phyloP scores from a whole-genome alignment of 2,329 filamentous ascomycete genomes.

The Colletotrichum sojae region DNA sequence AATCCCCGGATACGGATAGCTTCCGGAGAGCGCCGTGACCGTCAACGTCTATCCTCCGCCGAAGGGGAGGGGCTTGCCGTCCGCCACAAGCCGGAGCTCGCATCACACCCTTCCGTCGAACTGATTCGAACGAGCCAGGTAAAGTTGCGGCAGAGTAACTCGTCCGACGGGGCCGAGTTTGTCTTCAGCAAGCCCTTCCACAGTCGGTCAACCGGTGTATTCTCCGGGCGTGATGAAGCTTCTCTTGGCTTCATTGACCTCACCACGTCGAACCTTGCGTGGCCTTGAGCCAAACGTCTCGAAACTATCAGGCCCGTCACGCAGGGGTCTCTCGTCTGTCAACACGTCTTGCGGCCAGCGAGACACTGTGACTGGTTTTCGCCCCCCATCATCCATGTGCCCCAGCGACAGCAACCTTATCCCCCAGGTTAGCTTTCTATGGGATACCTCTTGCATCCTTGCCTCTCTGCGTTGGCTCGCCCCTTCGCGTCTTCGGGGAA shows the following conservation, averaged over 20 bases:
- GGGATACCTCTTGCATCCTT: constrained; percentile 8
- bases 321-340: constrained; percentile 26
- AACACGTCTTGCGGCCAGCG: constrained; percentile 1
- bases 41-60: too few relatives aligned
- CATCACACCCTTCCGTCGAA: too few relatives aligned
- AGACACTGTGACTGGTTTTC: constrained; percentile 12
- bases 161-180: too few relatives aligned
- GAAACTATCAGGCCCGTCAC: background rate
- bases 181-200: too few relatives aligned
- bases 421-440: constrained; percentile 10
- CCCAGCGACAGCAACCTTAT: constrained; percentile 32
- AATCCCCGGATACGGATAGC: background rate
- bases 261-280: constrained; percentile 14
- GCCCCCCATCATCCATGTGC: constrained; percentile 1
- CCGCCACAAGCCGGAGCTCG: too few relatives aligned
- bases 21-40: background rate
- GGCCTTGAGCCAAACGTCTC: constrained; percentile 12
- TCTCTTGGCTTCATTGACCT: background rate
- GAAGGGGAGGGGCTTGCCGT: too few relatives aligned
- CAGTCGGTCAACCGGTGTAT: too few relatives aligned
- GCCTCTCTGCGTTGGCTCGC: constrained; percentile 7
- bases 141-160: too few relatives aligned
- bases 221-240: too few relatives aligned
- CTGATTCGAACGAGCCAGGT: too few relatives aligned
- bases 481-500: constrained; percentile 4